Evolutionary conservation across 2,329 filamentous ascomycete genomes (phyloP).

Genomic region (Diaporthe humulicola): DNA sequence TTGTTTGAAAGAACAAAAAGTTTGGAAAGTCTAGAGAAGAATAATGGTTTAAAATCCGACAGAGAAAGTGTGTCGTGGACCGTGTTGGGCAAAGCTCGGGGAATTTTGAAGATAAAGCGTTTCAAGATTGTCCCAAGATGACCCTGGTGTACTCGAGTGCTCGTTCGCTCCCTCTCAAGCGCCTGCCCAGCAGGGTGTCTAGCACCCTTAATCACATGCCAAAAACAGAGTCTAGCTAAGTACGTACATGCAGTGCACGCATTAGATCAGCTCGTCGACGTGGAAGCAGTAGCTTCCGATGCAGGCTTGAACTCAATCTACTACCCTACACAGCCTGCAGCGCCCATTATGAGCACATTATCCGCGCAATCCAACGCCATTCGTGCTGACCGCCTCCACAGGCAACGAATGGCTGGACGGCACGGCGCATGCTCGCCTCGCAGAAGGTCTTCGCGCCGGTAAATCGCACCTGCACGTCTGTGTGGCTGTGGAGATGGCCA

Average conservation of each 20-base stretch:
- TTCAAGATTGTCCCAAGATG: constrained; percentile 38
- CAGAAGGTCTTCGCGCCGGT: background rate
- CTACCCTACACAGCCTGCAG: background rate
- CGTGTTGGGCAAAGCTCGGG: background rate
- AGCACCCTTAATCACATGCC: constrained; percentile 34
- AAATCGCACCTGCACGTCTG: constrained; percentile 15
- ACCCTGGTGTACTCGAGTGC: constrained; percentile 4
- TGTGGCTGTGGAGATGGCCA: constrained; percentile 24
- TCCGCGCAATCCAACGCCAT: constrained; percentile 10
- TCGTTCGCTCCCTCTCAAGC: background rate
- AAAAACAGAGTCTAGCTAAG: background rate
- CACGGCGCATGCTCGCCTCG: background rate
- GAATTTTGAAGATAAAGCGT: constrained; percentile 25
- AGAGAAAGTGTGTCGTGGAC: background rate
- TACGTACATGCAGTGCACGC: background rate
- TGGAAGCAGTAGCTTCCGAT: constrained; percentile 34
- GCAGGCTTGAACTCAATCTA: constrained; percentile 20
- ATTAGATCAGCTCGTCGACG: background rate
- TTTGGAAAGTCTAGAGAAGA: background rate
- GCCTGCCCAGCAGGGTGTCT: constrained; percentile 9
- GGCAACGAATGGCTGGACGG: background rate
- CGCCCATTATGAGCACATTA: constrained; percentile 16
- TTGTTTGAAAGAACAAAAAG: background rate
- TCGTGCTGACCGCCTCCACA: constrained; percentile 13
- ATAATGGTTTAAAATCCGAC: background rate